Evolutionary conservation across 148 eudicot genomes (phyloP).

Genomic region (Drosera capensis): DNA sequence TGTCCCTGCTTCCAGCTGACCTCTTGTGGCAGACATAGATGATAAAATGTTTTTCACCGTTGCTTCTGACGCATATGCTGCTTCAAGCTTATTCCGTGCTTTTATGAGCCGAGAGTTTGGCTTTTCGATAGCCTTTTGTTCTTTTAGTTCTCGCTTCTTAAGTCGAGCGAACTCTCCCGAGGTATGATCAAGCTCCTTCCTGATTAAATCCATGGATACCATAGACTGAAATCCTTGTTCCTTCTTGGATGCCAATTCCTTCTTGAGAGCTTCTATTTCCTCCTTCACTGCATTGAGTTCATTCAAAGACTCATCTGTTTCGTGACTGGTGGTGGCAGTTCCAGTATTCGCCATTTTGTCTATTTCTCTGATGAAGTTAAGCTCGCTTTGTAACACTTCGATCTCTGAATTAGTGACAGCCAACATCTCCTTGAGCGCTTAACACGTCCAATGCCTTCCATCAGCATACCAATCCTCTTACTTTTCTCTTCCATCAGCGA

Average conservation of each 20-base stretch:
- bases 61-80: conserved; percentile 32
- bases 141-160: conserved; percentile 29
- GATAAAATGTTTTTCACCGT: conserved; percentile 30
- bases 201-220: conserved; percentile 58
- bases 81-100: conserved; percentile 45
- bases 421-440: conserved; percentile 35
- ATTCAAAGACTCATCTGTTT: conserved; percentile 9
- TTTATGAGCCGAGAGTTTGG: conserved; percentile 52
- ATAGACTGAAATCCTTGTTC: conserved; percentile 46
- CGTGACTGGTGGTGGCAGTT: conserved; percentile 3
- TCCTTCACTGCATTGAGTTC: conserved; percentile 11
- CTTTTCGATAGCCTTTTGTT: conserved; percentile 26
- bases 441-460: conserved; percentile 21
- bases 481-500: conserved; percentile 24
- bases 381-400: conserved; percentile 33
- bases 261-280: conserved; percentile 49
- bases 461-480: conserved; percentile 24
- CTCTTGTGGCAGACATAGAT: conserved; percentile 26
- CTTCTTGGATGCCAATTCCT: conserved; percentile 30
- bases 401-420: conserved; percentile 33
- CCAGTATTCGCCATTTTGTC: conserved; percentile 11
- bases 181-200: conserved; percentile 32
- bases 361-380: conserved; percentile 39
- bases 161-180: conserved; percentile 21
- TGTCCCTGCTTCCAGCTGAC: conserved; percentile 30